Base-by-base conservation (phyloP, 345 rosid species). In the Syzygium oleosum region DNA sequence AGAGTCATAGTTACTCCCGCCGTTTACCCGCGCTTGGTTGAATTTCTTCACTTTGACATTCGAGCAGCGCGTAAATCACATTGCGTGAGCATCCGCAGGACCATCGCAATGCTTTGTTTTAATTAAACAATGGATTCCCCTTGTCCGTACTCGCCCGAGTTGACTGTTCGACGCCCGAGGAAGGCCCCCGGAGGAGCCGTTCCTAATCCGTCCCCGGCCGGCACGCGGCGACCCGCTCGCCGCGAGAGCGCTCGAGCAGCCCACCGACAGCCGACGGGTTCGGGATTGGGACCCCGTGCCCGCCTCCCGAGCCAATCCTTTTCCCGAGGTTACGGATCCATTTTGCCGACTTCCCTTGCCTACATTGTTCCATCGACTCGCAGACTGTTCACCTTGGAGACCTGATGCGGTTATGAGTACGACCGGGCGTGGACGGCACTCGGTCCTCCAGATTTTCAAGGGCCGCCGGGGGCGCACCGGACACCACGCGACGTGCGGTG, bases 321-420 rank as follows among this genome's bases (percentile, higher is more conserved):
- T 85, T 85, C 86, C 31, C 86, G 31, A 85, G 86, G 86, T 51
- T 51, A 52, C 84, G 34, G 17, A 61, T 61, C 68, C 68, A 61
- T 61, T 61, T 61, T 34, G 84, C 83, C 84, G 83, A 51, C 87
- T 43, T 61, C 49, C 25, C 41, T 46, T 68, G 58, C 27, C 87
- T 77, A 49, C 80, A 49, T 85, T 85, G 56, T 61, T n/a, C 34
- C 86, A 43, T 34, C 68, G 4, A 56, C 68, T 22, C 46, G 63
- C n/a, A 85, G 87, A 85, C 11, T 78, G 51, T 83, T 86, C 56
- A 59, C 87, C 88, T 85, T 86, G 88, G 88, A 88, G 88, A 86
- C 90, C 87, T 51, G 73, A 90, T 88, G 89, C 84, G 54, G 85
- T 88, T 80, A 84, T 88, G 88, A 90, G 90, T 86, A 86, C 52